Evolutionary conservation across 495 filamentous ascomycete genomes (phyloP), one percentile per base, ranked within the genome.

Genomic region (Aspergillus avenaceus): DNA sequence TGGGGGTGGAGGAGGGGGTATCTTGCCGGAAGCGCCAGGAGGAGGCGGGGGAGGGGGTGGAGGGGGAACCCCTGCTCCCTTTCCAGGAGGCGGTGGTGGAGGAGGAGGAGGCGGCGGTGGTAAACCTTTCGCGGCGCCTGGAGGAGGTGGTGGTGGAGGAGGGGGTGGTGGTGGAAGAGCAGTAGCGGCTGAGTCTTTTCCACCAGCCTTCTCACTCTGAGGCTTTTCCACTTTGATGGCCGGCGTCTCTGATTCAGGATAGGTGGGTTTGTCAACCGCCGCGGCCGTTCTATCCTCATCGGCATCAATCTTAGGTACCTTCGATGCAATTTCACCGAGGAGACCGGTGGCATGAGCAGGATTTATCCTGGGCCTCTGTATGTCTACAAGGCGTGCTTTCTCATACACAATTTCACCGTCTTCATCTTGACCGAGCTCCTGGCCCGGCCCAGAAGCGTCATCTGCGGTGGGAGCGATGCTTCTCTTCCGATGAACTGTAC

Each of bases 271-370:
- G 13, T 8, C 6, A 24, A 13, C 37, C 85, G 74, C 4, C 9
- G 47, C 86, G 84, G 51, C 88, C 85, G 52, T 87, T 64, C 63
- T 87, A 85, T 25, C 75, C 29, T 85, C 70, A 46, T 91, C 88
- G 49, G 85, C 88, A 57, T 90, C 90, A 53, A 83, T 84, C 53
- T 71, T 81, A 52, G 82, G 84, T 61, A 92, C 79, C 68, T 88
- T 95, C 25, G 79, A 76, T 24, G 86, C 79, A 56, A 97, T 86
- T 64, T 97, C 92, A 52, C 79, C 84, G 13, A 96, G 72, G 41
- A 95, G 75, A 18, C 83, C 87, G 53, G 83, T 83, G 18, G 85
- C 82, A 60, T 91, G 85, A 56, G 80, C 77, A 31, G 84, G 73
- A 58, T 85, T 81, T 78, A 95, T 75, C 55, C 86, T 84, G 8